Evolutionary conservation across 31 red algal species (phyloP).

Genomic region (Bonnemaisonia californica): DNA sequence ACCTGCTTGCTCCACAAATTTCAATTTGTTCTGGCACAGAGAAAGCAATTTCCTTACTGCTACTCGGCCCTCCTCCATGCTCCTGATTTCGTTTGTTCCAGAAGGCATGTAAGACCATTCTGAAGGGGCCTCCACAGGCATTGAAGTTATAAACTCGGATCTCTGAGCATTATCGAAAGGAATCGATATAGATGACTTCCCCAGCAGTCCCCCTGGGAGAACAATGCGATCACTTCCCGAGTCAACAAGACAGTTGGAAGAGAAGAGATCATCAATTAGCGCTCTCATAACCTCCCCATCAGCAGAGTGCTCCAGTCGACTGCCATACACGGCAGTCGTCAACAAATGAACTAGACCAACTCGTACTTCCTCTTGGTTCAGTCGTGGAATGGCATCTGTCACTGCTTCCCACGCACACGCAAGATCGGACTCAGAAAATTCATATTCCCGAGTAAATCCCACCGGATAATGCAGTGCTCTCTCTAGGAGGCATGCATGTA

Average conservation of each 20-base stretch:
- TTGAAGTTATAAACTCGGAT: neutral
- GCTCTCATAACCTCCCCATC: conserved; percentile 63
- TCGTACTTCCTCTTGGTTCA: neutral
- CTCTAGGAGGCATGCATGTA: conserved; percentile 73
- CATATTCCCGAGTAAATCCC: conserved; percentile 67
- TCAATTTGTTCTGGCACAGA: conserved; percentile 33
- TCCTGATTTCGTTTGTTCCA: conserved; percentile 28
- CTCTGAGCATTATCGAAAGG: conserved; percentile 1
- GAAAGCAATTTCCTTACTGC: conserved; percentile 33
- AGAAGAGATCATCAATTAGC: conserved; percentile 54
- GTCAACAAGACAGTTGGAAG: neutral
- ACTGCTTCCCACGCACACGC: conserved; percentile 41
- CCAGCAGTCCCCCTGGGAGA: neutral
- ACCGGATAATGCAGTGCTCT: conserved; percentile 54
- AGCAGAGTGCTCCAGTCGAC: conserved; percentile 47
- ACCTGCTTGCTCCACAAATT: too few species aligned
- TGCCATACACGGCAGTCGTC: conserved; percentile 48
- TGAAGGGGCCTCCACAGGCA: conserved; percentile 25
- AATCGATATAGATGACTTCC: conserved; percentile 11
- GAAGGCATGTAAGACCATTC: conserved; percentile 60
- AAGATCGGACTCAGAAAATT: conserved; percentile 77
- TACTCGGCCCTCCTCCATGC: conserved; percentile 26
- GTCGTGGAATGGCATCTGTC: neutral
- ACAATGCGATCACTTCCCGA: neutral
- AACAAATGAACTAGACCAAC: conserved; percentile 30